Conservation (phyloP, 2,329 filamentous ascomycete genomes). For the Mycosphaerella sp. region DNA sequence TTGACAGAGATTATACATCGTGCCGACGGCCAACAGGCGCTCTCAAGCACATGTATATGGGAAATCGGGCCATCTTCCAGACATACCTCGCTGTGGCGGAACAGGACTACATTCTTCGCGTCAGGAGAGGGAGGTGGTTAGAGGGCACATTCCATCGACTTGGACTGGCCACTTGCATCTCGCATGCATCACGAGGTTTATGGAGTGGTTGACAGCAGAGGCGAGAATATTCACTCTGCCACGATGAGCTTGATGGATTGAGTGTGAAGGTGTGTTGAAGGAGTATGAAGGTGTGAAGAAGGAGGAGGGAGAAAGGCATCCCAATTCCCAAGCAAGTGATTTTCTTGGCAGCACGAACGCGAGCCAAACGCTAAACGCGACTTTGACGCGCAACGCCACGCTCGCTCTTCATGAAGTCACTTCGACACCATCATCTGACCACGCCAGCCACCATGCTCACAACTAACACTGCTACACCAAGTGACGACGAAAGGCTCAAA, state of each 20-base stretch:
- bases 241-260: not conserved
- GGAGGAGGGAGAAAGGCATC: not conserved
- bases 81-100: not conserved
- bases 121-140: not conserved
- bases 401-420: not conserved
- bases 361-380: too few species aligned
- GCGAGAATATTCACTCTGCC: not conserved
- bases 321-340: not conserved
- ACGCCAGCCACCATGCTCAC: slow-evolving; percentile 9
- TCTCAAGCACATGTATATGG: not conserved
- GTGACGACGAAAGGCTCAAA: slow-evolving; percentile 62
- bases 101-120: slow-evolving; percentile 10
- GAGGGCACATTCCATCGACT: not conserved
- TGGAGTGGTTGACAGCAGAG: not conserved
- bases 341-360: not conserved
- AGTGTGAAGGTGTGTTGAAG: too few species aligned
- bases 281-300: not conserved
- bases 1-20: slow-evolving; percentile 2
- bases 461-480: not conserved
- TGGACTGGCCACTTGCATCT: not conserved
- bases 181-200: not conserved
- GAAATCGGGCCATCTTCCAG: not conserved
- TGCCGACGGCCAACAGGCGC: not conserved
- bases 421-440: slow-evolving; percentile 1
- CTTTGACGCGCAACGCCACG: slow-evolving; percentile 4